phyloP scores from a whole-genome alignment of 306 rosid genomes.

The Cicer cuneatum region DNA sequence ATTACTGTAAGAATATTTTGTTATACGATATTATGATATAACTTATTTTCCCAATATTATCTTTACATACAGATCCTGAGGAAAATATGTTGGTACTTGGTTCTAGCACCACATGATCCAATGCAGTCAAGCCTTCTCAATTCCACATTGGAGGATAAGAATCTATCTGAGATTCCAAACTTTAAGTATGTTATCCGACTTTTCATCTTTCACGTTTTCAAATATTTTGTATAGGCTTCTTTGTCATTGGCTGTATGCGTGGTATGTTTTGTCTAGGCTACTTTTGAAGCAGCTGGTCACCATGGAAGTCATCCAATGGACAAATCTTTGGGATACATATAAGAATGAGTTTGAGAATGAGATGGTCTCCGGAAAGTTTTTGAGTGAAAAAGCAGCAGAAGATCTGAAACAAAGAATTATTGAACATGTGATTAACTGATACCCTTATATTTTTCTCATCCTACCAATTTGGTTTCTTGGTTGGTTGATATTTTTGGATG shows the following conservation, averaged over 20 bases:
- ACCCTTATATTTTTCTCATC: not conserved
- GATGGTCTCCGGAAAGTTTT: constrained; percentile 69
- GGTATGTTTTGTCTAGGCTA: constrained; percentile 51
- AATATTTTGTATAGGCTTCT: constrained; percentile 29
- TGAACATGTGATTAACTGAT: constrained; percentile 66
- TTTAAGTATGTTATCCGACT: constrained; percentile 59
- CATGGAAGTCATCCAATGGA: constrained; percentile 96
- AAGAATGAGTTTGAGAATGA: constrained; percentile 82
- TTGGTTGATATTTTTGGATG: not conserved
- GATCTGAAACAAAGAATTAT: constrained; percentile 86
- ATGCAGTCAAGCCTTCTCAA: constrained; percentile 96
- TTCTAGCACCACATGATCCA: constrained; percentile 81
- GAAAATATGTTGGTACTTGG: constrained; percentile 91
- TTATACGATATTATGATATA: not conserved
- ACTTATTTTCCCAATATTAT: constrained; percentile 26
- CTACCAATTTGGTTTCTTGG: constrained; percentile 22
- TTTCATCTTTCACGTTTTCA: not conserved
- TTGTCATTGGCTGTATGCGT: constrained; percentile 17
- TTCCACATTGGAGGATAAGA: constrained; percentile 87
- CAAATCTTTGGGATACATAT: constrained; percentile 75
- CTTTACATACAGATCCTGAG: constrained; percentile 63
- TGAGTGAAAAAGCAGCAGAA: constrained; percentile 86
- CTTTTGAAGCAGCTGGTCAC: constrained; percentile 86
- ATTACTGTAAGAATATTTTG: not conserved
- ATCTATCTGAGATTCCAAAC: constrained; percentile 77